phyloP scores from a whole-genome alignment of 495 filamentous ascomycete species.

The Cetradonia linearis region DNA sequence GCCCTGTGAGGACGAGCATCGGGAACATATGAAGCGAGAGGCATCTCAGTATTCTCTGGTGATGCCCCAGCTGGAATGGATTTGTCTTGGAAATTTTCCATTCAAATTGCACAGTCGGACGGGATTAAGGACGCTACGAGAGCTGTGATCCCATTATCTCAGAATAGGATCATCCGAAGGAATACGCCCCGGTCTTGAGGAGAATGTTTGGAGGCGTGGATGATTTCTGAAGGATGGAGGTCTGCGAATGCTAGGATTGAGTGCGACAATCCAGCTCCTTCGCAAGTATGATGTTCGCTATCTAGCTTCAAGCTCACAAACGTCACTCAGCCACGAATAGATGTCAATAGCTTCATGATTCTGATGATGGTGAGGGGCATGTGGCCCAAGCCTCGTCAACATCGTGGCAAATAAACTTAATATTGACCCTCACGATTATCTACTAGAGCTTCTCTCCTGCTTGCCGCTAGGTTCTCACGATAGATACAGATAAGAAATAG shows the following conservation, averaged over 20 bases:
- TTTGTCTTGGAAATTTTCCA: neutral
- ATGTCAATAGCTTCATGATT: neutral
- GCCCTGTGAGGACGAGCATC: neutral
- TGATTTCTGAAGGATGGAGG: neutral
- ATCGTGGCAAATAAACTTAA: neutral
- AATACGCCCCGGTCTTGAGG: neutral
- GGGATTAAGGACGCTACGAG: neutral
- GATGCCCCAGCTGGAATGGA: neutral
- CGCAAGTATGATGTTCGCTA: neutral
- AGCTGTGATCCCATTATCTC: neutral
- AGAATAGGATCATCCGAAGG: neutral
- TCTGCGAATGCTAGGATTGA: neutral
- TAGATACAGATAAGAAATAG: neutral
- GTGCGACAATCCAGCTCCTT: neutral
- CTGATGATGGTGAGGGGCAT: neutral
- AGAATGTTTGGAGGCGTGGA: neutral
- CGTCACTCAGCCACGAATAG: neutral
- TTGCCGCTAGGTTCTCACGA: neutral
- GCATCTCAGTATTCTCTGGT: neutral
- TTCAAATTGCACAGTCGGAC: neutral
- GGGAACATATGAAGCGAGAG: neutral
- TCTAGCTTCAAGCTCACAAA: neutral
- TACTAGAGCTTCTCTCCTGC: neutral
- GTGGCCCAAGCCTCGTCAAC: neutral
- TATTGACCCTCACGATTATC: neutral